Conservation (phyloP, 2,329 filamentous ascomycete genomes). For the Allantophomopsis lycopodina region DNA sequence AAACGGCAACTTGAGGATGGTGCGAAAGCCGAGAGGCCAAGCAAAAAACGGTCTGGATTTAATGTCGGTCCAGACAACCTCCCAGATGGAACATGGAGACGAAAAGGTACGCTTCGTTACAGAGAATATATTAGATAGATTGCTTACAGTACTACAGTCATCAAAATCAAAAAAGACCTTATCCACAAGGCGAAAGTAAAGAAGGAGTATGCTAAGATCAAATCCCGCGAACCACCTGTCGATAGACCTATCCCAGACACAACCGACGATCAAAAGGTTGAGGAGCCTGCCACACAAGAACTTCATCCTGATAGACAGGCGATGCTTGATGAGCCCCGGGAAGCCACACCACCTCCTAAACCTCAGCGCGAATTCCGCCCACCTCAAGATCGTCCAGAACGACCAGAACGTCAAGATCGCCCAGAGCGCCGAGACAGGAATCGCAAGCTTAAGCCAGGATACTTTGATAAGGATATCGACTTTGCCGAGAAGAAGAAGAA, state of each 20-base stretch:
- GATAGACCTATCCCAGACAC: slow-evolving; percentile 4
- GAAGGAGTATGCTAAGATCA: slow-evolving; percentile 83
- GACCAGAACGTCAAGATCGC: slow-evolving; percentile 1
- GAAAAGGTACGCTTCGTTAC: slow-evolving; percentile 45
- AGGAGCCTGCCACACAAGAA: slow-evolving; percentile 24
- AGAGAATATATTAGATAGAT: background rate
- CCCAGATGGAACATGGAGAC: slow-evolving; percentile 72
- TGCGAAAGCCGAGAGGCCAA: slow-evolving; percentile 23
- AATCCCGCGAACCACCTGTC: slow-evolving; percentile 30
- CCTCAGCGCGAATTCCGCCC: slow-evolving; percentile 3
- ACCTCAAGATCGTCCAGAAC: background rate
- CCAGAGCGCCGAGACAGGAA: slow-evolving; percentile 3
- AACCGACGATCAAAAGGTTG: background rate
- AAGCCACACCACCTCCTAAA: slow-evolving; percentile 5
- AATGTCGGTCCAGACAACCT: slow-evolving; percentile 79
- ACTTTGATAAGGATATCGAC: slow-evolving; percentile 21
- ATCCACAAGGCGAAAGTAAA: slow-evolving; percentile 91
- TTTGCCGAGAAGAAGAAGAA: slow-evolving; percentile 32
- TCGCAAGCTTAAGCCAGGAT: slow-evolving; percentile 16
- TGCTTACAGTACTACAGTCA: slow-evolving; percentile 35
- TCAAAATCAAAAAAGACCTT: slow-evolving; percentile 78
- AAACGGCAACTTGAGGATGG: slow-evolving; percentile 40
- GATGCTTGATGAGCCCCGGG: slow-evolving; percentile 33
- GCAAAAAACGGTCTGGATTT: slow-evolving; percentile 58
- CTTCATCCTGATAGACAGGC: slow-evolving; percentile 47